A percentile compares a stretch with the other conserved stretches of the same genome.
Evolutionary conservation across 257 asterid genomes (phyloP).

Genomic region (Penstemon barbatus): DNA sequence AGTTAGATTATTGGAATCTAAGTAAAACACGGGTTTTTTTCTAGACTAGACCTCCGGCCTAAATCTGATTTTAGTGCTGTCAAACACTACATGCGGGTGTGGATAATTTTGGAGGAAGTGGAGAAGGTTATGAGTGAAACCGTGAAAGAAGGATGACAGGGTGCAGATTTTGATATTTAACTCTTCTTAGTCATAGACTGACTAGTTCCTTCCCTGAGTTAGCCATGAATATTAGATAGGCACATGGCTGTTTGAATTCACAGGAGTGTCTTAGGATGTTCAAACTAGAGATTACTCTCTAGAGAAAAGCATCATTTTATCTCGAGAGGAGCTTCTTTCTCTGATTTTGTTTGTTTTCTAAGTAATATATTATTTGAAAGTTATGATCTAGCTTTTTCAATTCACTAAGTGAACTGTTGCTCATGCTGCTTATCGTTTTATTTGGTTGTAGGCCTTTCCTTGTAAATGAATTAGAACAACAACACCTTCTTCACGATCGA

Average conservation of each 20-base stretch:
- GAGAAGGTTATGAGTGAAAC: neutral
- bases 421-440: slow-evolving; percentile 25
- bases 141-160: neutral
- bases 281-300: slow-evolving; percentile 5
- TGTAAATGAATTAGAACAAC: slow-evolving; percentile 86
- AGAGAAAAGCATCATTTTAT: slow-evolving; percentile 17
- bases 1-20: too few relatives aligned
- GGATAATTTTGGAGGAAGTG: neutral
- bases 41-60: neutral
- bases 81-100: neutral
- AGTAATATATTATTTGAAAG: slow-evolving; percentile 9
- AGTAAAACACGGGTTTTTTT: too few relatives aligned
- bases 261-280: slow-evolving; percentile 16
- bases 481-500: slow-evolving; percentile 90
- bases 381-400: slow-evolving; percentile 5
- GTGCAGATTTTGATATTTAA: neutral
- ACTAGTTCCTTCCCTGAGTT: neutral
- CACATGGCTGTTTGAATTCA: slow-evolving; percentile 18
- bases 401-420: slow-evolving; percentile 12
- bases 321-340: slow-evolving; percentile 11
- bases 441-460: slow-evolving; percentile 72
- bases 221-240: neutral
- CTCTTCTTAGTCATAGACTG: neutral
- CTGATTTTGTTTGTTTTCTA: slow-evolving; percentile 17
- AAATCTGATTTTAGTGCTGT: neutral